Conservation (phyloP, 2,329 filamentous ascomycete species). For the Claviceps pazoutovae region DNA sequence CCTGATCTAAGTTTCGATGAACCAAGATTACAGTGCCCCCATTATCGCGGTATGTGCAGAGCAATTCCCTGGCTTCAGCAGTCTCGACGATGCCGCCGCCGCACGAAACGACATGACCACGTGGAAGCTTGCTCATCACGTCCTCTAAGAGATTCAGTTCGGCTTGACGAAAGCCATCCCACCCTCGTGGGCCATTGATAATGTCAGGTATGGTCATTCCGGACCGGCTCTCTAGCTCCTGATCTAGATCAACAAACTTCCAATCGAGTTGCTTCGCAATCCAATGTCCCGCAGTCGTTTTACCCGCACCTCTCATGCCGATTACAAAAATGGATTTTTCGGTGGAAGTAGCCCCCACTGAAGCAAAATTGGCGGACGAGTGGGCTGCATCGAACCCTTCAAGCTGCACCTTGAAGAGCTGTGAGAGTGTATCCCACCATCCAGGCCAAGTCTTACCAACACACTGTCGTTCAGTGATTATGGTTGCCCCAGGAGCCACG, state of each 20-base stretch:
- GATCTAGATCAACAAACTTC: constrained; percentile 75
- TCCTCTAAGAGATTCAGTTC: constrained; percentile 64
- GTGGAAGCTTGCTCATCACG: constrained; percentile 59
- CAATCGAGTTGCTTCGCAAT: constrained; percentile 62
- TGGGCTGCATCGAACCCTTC: constrained; percentile 52
- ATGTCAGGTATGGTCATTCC: constrained; percentile 75
- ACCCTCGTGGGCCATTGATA: constrained; percentile 56
- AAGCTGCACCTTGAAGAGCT: constrained; percentile 63
- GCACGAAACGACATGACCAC: constrained; percentile 76
- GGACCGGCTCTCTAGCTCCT: constrained; percentile 62
- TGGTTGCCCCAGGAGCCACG: constrained; percentile 53
- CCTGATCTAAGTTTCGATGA: constrained; percentile 72
- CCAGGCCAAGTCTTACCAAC: constrained; percentile 97
- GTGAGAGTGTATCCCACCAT: constrained; percentile 86
- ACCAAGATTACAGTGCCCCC: constrained; percentile 80
- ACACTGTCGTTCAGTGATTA: constrained; percentile 83
- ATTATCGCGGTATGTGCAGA: constrained; percentile 56
- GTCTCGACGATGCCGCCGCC: constrained; percentile 89
- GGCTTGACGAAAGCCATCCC: constrained; percentile 74
- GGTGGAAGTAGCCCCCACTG: constrained; percentile 6
- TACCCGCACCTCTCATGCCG: constrained; percentile 93
- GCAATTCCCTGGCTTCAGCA: constrained; percentile 60
- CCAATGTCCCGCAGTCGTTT: constrained; percentile 86
- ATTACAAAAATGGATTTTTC: constrained; percentile 78
- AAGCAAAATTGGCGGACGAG: constrained; percentile 7